Evolutionary conservation across 2,329 filamentous ascomycete species (phyloP), one percentile per base, ranked within the genome.

Genomic region (Sporothrix dimorphospora): DNA sequence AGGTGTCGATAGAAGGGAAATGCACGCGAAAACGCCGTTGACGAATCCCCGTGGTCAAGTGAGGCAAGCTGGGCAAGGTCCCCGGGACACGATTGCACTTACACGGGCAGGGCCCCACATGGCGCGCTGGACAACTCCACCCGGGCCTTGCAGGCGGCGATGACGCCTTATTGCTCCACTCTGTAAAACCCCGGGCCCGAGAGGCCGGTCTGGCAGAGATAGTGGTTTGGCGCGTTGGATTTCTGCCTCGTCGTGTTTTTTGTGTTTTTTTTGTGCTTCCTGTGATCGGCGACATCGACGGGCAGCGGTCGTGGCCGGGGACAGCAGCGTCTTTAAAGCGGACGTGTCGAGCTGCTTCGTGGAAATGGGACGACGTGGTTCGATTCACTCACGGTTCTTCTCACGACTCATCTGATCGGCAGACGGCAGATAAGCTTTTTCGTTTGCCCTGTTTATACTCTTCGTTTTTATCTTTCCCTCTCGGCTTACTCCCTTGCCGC

Each of bases 161-260:
- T 59, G 55, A 59, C 55, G 55, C 55, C 55, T 59, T 59, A 7
- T 38, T 38, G 55, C 55, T 59, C 55, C 55, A 59, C 55, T 38
- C 55, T 59, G 55, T 59, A 34, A 59, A 59, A 59, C 55, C 30
- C 55, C 55, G 55, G 57, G 57, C 27, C 55, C 30, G 57, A 42
- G 40, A 42, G 40, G 40, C 40, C 40, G 40, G 40, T 14, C 8
- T 42, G 40, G 53, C 49, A 53, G 55, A 38, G 14, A 24, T 24
- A 8, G 19, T 42, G 19, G 19, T 61, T 2, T n/a, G 19, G 19
- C 5, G 3, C n/a, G 14, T 42, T 61, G 8, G 9, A 42, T 42
- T 4, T 42, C 40, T 42, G 40, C 8, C 12, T 40, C 38, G 11
- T 40, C 5, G 38, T 40, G 14, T 40, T 40, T 61, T 34, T 40